These are phyloP conservation scores for Zymoseptoria crescenta DNA, from an alignment of 2,329 filamentous ascomycete genomes.

Conservation along the genomic window DNA sequence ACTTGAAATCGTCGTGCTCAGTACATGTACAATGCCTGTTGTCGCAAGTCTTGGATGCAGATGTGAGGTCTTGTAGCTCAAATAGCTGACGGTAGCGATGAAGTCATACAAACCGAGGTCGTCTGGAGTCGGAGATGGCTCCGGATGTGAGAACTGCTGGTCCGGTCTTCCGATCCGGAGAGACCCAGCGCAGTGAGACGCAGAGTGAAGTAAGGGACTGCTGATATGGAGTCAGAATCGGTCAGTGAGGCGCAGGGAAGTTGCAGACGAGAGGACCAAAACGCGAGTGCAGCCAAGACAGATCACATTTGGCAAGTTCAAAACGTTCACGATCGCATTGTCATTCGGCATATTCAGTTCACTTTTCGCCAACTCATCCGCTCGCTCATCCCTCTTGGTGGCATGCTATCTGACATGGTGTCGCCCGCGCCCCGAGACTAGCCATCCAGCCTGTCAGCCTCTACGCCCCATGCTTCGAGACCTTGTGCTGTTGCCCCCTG, in stretches of 20 bases:
- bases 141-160: background rate
- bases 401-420: background rate
- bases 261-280: no score
- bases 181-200: background rate
- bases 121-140: background rate
- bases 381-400: background rate
- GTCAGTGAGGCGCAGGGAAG: no score
- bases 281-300: background rate
- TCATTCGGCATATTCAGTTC: background rate
- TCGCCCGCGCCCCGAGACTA: no score
- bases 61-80: background rate
- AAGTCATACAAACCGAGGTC: background rate
- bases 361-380: background rate
- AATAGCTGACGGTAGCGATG: background rate
- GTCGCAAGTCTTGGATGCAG: background rate
- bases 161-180: background rate
- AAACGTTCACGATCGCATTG: background rate
- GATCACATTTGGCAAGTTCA: background rate
- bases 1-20: background rate
- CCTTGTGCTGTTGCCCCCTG: background rate
- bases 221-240: no score
- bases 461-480: background rate
- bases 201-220: no score
- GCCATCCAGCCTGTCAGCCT: no score
- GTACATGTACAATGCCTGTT: background rate